Conservation (phyloP, 1,284 basidiomycete genomes). For the Pascua guehoae region DNA sequence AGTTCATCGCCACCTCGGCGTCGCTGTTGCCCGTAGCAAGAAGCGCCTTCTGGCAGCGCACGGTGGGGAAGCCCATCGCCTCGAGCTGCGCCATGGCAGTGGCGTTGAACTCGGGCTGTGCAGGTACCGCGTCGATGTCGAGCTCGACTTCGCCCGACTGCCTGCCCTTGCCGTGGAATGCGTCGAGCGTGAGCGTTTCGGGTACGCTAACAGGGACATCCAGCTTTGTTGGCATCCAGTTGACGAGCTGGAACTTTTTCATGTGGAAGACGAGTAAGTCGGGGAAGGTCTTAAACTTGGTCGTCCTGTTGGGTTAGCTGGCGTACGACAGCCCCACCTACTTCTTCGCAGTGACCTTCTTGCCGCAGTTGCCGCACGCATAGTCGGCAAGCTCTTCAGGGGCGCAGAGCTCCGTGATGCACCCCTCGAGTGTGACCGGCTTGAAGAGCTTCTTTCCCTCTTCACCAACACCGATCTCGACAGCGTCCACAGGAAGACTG, state of each 20-base stretch:
- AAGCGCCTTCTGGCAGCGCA: constrained; percentile 82
- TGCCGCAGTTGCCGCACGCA: constrained; percentile 60
- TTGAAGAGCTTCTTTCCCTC: constrained; percentile 66
- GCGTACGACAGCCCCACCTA: constrained; percentile 38
- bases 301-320: constrained; percentile 53
- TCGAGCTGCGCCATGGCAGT: constrained; percentile 70
- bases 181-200: constrained; percentile 63
- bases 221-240: constrained; percentile 95
- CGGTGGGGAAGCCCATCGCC: constrained; percentile 79
- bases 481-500: constrained; percentile 73
- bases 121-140: constrained; percentile 59
- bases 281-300: constrained; percentile 82
- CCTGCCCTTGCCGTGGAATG: constrained; percentile 68
- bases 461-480: constrained; percentile 55
- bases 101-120: constrained; percentile 58
- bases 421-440: constrained; percentile 64
- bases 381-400: constrained; percentile 68
- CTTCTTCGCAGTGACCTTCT: constrained; percentile 65
- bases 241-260: constrained; percentile 91
- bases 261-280: constrained; percentile 84
- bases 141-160: constrained; percentile 67
- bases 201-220: constrained; percentile 80
- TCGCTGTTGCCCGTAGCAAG: constrained; percentile 79
- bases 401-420: constrained; percentile 65
- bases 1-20: constrained; percentile 85